Percentiles rank a stretch among this genome's conserved stretches.
Conservation (phyloP, 441 rosid genomes). For the Omphalea diandra region DNA sequence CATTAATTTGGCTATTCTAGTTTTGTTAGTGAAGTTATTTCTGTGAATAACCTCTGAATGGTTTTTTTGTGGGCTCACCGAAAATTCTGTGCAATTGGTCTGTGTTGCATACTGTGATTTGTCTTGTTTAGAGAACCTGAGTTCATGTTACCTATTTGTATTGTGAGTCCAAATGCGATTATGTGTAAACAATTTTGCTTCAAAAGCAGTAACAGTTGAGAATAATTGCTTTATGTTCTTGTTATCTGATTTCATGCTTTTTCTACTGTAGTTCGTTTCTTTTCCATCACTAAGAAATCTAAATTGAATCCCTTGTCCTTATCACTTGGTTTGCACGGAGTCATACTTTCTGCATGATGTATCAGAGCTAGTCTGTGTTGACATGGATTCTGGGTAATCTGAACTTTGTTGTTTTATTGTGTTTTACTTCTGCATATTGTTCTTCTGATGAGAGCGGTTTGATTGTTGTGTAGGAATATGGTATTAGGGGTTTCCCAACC, state of each 20-base stretch:
- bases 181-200: not conserved
- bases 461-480: constrained; percentile 69
- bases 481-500: constrained; percentile 90
- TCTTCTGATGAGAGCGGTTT: constrained; percentile 11
- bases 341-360: not conserved
- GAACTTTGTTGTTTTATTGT: not conserved
- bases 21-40: not conserved
- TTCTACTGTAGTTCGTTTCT: not conserved
- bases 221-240: not conserved
- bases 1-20: not conserved
- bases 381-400: not conserved
- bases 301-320: not conserved
- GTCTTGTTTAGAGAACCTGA: not conserved
- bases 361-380: not conserved
- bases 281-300: not conserved
- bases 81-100: not conserved
- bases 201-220: not conserved
- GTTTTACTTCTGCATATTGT: not conserved
- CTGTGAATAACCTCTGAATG: not conserved
- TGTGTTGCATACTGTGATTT: not conserved
- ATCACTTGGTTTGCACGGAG: not conserved
- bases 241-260: not conserved
- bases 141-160: not conserved
- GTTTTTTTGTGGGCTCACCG: not conserved
- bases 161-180: not conserved